phyloP scores from a whole-genome alignment of 2,329 filamentous ascomycete species.

The Fusarium globosum region DNA sequence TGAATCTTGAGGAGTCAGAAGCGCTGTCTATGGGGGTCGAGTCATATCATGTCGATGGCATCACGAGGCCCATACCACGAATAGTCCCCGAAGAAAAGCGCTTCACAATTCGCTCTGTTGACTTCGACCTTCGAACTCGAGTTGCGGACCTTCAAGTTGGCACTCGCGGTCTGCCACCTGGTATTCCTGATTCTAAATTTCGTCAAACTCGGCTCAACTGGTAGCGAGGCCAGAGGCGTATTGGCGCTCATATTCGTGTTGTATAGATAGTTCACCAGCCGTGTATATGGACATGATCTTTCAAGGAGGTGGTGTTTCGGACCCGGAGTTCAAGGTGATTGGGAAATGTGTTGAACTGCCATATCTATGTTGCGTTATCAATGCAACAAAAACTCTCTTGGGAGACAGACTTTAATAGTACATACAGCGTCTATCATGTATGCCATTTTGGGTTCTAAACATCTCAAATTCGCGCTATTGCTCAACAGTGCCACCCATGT shows the following conservation, averaged over 20 bases:
- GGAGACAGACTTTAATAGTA: background rate
- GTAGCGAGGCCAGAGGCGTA: constrained; percentile 47
- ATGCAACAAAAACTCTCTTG: background rate
- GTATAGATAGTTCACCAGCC: background rate
- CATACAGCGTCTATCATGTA: background rate
- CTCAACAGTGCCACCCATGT: background rate
- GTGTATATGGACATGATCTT: background rate
- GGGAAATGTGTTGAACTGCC: background rate
- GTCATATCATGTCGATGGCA: constrained; percentile 6
- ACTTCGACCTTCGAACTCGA: constrained; percentile 66
- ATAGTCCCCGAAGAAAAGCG: constrained; percentile 64
- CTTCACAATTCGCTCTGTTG: constrained; percentile 66
- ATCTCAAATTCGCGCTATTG: background rate
- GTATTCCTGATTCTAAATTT: constrained; percentile 59
- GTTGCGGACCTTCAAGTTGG: constrained; percentile 64
- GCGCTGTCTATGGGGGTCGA: constrained; percentile 43
- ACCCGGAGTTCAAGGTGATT: constrained; percentile 1
- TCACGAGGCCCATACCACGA: constrained; percentile 27
- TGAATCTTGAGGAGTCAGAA: constrained; percentile 64
- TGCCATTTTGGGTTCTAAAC: background rate
- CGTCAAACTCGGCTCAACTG: constrained; percentile 60
- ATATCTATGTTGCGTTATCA: background rate
- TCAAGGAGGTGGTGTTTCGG: background rate
- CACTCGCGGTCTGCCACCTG: constrained; percentile 62
- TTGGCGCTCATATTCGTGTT: background rate